Conservation (phyloP, 2,329 filamentous ascomycete species). For the Neurospora sp. region DNA sequence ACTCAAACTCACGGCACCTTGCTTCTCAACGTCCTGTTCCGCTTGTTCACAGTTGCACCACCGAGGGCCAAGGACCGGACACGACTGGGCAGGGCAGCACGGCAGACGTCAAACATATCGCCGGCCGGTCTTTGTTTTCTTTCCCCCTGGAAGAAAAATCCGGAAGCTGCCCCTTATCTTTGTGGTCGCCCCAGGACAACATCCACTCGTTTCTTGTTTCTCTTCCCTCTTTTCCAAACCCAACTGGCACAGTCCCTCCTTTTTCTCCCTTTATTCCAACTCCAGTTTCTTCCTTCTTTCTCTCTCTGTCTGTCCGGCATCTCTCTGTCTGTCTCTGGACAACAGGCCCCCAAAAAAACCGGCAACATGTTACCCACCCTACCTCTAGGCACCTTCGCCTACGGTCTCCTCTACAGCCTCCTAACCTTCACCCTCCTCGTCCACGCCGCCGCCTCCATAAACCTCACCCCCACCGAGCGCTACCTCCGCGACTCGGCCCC, state of each 20-base stretch:
- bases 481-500: background rate
- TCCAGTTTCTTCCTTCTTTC: background rate
- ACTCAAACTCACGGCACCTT: background rate
- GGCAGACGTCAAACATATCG: background rate
- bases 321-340: background rate
- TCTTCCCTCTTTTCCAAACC: background rate
- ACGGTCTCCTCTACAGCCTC: slow-evolving; percentile 1
- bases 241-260: background rate
- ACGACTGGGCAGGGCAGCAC: background rate
- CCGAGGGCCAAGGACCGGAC: background rate
- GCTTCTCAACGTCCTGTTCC: background rate
- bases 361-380: background rate
- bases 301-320: background rate
- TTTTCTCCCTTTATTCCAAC: background rate
- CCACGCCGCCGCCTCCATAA: background rate
- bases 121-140: background rate
- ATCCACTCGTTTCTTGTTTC: background rate
- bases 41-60: background rate
- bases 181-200: background rate
- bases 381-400: background rate
- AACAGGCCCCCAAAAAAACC: background rate
- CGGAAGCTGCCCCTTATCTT: background rate
- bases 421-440: background rate
- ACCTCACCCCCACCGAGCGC: background rate
- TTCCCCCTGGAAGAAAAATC: background rate